Percentiles rank a stretch among this genome's conserved stretches.
These are phyloP conservation scores for Parmelia sp. DNA, from an alignment of 495 filamentous ascomycete species.

Conservation along the genomic window DNA sequence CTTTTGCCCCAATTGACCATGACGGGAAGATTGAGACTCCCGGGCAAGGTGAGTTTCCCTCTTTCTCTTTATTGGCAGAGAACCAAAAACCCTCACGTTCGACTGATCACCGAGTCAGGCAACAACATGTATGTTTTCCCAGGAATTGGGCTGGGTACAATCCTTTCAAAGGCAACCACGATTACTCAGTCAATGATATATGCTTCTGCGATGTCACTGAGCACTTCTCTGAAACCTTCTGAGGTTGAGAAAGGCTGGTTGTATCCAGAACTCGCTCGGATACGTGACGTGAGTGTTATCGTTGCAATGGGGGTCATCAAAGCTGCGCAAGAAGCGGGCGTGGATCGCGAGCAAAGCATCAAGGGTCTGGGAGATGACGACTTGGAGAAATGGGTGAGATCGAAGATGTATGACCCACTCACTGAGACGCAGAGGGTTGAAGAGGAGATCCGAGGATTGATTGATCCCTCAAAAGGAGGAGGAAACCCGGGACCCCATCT, in stretches of 20 bases:
- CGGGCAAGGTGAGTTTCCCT: slow-evolving; percentile 59
- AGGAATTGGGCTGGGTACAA: slow-evolving; percentile 89
- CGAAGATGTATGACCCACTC: slow-evolving; percentile 76
- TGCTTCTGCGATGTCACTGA: slow-evolving; percentile 71
- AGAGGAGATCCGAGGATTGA: slow-evolving; percentile 39
- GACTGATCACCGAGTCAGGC: slow-evolving; percentile 26
- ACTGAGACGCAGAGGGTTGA: slow-evolving; percentile 53
- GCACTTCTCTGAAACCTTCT: slow-evolving; percentile 66
- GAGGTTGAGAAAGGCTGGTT: slow-evolving; percentile 78
- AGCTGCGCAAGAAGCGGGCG: slow-evolving; percentile 70
- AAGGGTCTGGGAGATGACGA: slow-evolving; percentile 68
- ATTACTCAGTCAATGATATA: slow-evolving; percentile 95
- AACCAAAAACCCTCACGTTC: not conserved
- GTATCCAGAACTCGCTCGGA: slow-evolving; percentile 89
- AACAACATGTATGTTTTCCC: slow-evolving; percentile 98
- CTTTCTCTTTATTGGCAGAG: not conserved
- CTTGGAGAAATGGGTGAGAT: slow-evolving; percentile 71
- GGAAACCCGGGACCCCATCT: slow-evolving; percentile 13
- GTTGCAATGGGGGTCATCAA: slow-evolving; percentile 93
- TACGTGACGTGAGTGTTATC: slow-evolving; percentile 79
- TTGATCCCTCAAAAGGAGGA: slow-evolving; percentile 5
- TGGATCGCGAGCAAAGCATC: slow-evolving; percentile 70
- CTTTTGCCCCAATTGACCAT: slow-evolving; percentile 67
- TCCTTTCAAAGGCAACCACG: slow-evolving; percentile 79
- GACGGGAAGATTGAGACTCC: slow-evolving; percentile 62